Percentiles rank a stretch among this genome's conserved stretches.
phyloP scores from a whole-genome alignment of 192 early-diverging fungal genomes.

The Gonapodya sp. region DNA sequence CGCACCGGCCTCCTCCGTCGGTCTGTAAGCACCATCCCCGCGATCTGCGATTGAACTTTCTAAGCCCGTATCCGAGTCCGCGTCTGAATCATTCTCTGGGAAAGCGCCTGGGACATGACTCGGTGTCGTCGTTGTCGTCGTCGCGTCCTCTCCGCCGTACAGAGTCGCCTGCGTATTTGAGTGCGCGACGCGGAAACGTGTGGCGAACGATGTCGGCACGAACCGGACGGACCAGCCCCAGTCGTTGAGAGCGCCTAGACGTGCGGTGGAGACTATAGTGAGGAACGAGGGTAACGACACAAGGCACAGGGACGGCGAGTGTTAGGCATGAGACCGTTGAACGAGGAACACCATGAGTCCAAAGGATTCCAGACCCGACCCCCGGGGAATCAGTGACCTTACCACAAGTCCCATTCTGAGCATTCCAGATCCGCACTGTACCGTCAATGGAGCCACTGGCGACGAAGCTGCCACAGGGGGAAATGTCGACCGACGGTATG shows the following conservation, averaged over 20 bases:
- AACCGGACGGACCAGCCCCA: not conserved
- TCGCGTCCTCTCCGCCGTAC: not conserved
- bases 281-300: not conserved
- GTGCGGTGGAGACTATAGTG: not conserved
- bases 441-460: not conserved
- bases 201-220: not conserved
- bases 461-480: not conserved
- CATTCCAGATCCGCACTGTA: not conserved
- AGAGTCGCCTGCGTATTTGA: not conserved
- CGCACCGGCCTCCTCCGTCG: not conserved
- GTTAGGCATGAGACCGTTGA: not conserved
- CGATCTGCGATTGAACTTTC: not conserved
- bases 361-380: no score
- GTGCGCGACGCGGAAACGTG: not conserved
- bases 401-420: not conserved
- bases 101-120: no score
- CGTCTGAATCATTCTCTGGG: not conserved
- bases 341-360: not conserved
- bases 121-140: not conserved
- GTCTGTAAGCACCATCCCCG: not conserved
- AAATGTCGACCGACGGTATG: not conserved
- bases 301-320: not conserved
- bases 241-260: not conserved
- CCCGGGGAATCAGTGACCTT: no score
- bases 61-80: not conserved